These are phyloP conservation scores for Taxillus chinensis DNA, from an alignment of 164 flowering plant species.

Conservation along the genomic window DNA sequence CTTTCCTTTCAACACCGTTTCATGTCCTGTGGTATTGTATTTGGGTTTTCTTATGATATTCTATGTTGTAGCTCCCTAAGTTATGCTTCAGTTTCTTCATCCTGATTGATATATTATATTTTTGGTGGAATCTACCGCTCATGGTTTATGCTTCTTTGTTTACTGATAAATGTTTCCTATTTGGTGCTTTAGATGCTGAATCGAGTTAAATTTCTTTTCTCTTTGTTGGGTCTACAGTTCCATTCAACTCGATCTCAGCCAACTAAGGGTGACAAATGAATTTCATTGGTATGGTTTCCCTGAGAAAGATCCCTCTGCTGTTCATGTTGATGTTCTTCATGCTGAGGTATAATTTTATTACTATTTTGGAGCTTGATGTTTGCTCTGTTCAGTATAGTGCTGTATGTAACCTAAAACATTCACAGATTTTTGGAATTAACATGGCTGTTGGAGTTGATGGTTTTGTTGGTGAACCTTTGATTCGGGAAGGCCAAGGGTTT, in stretches of 20 bases:
- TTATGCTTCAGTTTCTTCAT: too few relatives aligned
- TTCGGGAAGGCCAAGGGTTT: conserved; percentile 71
- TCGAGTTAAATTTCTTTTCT: neutral
- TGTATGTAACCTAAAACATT: neutral
- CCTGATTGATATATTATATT: too few relatives aligned
- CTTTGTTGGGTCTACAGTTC: conserved; percentile 34
- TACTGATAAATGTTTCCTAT: too few relatives aligned
- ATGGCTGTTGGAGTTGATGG: conserved; percentile 86
- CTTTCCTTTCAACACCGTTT: too few relatives aligned
- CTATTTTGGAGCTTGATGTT: neutral
- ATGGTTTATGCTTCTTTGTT: too few relatives aligned
- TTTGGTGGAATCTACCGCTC: too few relatives aligned
- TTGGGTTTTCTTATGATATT: too few relatives aligned
- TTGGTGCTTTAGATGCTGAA: neutral
- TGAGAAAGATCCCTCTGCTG: conserved; percentile 83
- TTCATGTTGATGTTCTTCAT: conserved; percentile 86
- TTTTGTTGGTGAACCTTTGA: conserved; percentile 71
- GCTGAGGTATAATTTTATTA: conserved; percentile 58
- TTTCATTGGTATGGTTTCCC: conserved; percentile 79
- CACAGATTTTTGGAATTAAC: conserved; percentile 86
- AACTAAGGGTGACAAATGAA: conserved; percentile 59
- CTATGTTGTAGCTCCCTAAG: too few relatives aligned
- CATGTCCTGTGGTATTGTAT: too few relatives aligned
- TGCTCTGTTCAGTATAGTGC: too few relatives aligned
- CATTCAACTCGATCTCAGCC: conserved; percentile 94